Evolutionary conservation across 371 early-diverging fungal species (phyloP), one percentile per base, ranked within the genome.

Genomic region (Catenaria anguillulae): DNA sequence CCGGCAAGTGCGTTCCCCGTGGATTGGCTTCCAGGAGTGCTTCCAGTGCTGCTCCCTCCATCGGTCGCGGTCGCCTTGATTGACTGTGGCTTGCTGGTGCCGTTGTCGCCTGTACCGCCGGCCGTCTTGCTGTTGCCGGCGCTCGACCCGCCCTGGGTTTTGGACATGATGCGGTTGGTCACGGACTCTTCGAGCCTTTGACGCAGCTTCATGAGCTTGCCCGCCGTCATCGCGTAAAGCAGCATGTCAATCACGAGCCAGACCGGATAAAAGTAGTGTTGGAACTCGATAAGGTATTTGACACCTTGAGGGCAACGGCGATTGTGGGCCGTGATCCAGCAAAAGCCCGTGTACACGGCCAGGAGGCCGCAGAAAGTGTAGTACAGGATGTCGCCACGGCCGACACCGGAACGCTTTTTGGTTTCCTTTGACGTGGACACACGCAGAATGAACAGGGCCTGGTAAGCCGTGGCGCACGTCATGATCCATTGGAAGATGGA

Each of bases 211-310:
- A 23, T 21, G n/a, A 46, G 2, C 24, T 46, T 46, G 46, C 46
- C n/a, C 46, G n/a, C 5, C 46, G 46, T 46, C 8, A 46, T 8
- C 0, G 23, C 46, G 46, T 46, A 46, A 4, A 46, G 46, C n/a
- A 46, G 10, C 46, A 46, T 46, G 46, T 46, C 46, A 10, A 46
- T 46, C n/a, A 19, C 19, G n/a, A 46, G 46, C n/a, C 2, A 46
- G 46, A 46, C 56, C 37, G 56, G 56, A 36, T 56, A 56, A 6
- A 56, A 56, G 37, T 56, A 37, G 33, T 56, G 56, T 10, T 56
- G 56, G 56, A 56, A 56, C 0, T 19, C 26, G 21, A 24, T 8
- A 8, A 56, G 37, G 37, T 23, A 23, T 10, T 37, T 56, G 21
- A 23, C 26, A 36, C 56, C 56, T 36, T 56, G 34, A 10, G 56